phyloP scores from a whole-genome alignment of 768 basidiomycete species.

The Phanerochaete carnosa region DNA sequence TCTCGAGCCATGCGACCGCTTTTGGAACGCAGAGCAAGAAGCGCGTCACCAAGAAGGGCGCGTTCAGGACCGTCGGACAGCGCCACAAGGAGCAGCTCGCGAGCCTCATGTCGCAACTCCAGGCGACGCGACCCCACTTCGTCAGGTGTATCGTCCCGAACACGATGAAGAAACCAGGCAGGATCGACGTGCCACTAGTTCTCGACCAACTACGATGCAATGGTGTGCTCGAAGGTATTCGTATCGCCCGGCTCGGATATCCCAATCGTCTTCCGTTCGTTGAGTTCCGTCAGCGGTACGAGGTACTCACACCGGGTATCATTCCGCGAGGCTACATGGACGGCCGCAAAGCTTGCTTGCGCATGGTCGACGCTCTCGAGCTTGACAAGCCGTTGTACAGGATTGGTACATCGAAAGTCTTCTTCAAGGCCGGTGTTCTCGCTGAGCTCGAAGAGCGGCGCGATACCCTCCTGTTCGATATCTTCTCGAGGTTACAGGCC shows the following conservation, averaged over 20 bases:
- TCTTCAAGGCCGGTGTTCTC: constrained; percentile 97
- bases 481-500: constrained; percentile 89
- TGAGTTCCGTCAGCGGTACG: constrained; percentile 96
- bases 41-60: constrained; percentile 86
- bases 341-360: constrained; percentile 87
- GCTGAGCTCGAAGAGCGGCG: constrained; percentile 94
- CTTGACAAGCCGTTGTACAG: constrained; percentile 83
- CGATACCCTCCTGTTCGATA: constrained; percentile 81
- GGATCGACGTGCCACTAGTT: constrained; percentile 90
- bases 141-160: constrained; percentile 98
- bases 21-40: constrained; percentile 53
- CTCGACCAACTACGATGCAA: constrained; percentile 97
- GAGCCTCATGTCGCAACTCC: constrained; percentile 87
- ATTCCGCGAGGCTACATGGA: constrained; percentile 98
- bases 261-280: constrained; percentile 96
- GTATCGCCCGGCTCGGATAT: constrained; percentile 95
- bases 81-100: constrained; percentile 94
- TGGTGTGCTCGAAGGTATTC: constrained; percentile 97
- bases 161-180: constrained; percentile 81
- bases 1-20: constrained; percentile 35
- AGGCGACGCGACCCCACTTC: constrained; percentile 96
- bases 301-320: constrained; percentile 90
- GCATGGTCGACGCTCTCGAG: constrained; percentile 87
- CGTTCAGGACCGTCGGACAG: constrained; percentile 94
- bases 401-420: constrained; percentile 96